Conservation (phyloP, 139 green algal genomes). For the Micractinium sp. region DNA sequence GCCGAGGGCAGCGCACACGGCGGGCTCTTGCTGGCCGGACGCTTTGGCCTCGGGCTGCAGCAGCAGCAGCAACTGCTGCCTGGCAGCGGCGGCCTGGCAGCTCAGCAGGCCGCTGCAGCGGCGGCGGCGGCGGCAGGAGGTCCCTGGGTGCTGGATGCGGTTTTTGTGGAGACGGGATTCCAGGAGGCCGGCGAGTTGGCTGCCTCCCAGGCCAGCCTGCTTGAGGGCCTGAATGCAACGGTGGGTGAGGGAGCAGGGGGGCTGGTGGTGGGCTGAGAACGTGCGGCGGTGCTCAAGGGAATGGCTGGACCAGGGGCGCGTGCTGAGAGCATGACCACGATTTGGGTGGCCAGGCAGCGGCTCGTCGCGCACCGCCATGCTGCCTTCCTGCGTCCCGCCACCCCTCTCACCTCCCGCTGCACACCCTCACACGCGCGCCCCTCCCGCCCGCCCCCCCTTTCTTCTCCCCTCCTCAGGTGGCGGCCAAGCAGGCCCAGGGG, state of each 20-base stretch:
- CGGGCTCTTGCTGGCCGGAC: conserved; percentile 3
- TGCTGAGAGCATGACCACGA: too few relatives aligned
- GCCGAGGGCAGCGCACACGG: conserved; percentile 18
- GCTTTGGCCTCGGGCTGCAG: background rate
- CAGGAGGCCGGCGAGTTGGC: conserved; percentile 1
- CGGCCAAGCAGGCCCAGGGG: conserved; percentile 32
- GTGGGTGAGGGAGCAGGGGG: background rate
- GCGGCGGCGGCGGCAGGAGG: background rate
- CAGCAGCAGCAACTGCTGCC: background rate
- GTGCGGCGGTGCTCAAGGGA: too few relatives aligned
- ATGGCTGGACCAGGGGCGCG: too few relatives aligned
- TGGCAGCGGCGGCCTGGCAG: background rate
- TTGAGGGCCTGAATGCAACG: conserved; percentile 34
- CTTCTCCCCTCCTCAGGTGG: conserved; percentile 7
- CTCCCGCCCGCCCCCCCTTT: background rate
- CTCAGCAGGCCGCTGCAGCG: background rate
- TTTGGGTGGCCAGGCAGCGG: background rate
- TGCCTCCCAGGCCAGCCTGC: conserved; percentile 30
- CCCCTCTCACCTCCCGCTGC: too few relatives aligned
- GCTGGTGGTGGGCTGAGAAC: too few relatives aligned
- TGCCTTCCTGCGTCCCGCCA: too few relatives aligned
- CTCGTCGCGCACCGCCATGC: background rate
- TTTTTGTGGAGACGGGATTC: conserved; percentile 51
- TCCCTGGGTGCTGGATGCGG: conserved; percentile 21
- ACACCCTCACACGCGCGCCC: too few relatives aligned